Percentiles rank a stretch among this genome's conserved stretches.
phyloP scores from a whole-genome alignment of 2,329 filamentous ascomycete genomes.

The Aspergillus proliferans region DNA sequence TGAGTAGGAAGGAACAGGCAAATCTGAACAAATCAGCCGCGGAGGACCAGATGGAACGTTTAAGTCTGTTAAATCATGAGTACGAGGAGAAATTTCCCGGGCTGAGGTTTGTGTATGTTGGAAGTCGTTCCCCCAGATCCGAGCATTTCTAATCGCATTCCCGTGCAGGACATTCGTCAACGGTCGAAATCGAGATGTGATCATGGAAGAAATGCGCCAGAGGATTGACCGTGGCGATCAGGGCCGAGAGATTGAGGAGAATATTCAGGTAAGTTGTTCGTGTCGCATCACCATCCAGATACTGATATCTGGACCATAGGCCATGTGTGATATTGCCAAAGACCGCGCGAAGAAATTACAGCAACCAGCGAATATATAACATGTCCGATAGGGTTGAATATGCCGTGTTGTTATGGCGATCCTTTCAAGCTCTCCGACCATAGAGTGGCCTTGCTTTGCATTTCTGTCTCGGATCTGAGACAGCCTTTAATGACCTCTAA shows the following conservation, averaged over 20 bases:
- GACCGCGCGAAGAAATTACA: conserved; percentile 66
- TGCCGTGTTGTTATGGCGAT: too few relatives aligned
- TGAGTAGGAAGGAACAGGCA: conserved; percentile 76
- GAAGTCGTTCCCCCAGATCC: background rate
- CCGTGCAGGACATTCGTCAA: conserved; percentile 72
- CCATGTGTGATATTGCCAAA: conserved; percentile 85
- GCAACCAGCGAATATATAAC: conserved; percentile 3
- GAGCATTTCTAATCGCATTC: conserved; percentile 17
- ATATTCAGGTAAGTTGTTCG: conserved; percentile 58
- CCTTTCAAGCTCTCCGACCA: too few relatives aligned
- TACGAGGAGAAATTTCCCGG: conserved; percentile 80
- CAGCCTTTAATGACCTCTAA: too few relatives aligned
- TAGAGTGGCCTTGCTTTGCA: too few relatives aligned
- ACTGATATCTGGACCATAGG: conserved; percentile 42
- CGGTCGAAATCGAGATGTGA: conserved; percentile 62
- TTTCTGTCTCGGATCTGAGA: too few relatives aligned
- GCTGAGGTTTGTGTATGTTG: conserved; percentile 58
- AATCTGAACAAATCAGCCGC: conserved; percentile 54
- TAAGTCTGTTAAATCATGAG: conserved; percentile 63
- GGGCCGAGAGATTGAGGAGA: conserved; percentile 62
- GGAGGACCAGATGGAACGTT: conserved; percentile 41
- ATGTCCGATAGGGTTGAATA: too few relatives aligned
- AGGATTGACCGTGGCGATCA: conserved; percentile 66
- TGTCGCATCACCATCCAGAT: background rate
- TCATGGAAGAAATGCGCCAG: conserved; percentile 75